Conservation (phyloP, 139 green algal genomes). For the Coccomyxa sp. region DNA sequence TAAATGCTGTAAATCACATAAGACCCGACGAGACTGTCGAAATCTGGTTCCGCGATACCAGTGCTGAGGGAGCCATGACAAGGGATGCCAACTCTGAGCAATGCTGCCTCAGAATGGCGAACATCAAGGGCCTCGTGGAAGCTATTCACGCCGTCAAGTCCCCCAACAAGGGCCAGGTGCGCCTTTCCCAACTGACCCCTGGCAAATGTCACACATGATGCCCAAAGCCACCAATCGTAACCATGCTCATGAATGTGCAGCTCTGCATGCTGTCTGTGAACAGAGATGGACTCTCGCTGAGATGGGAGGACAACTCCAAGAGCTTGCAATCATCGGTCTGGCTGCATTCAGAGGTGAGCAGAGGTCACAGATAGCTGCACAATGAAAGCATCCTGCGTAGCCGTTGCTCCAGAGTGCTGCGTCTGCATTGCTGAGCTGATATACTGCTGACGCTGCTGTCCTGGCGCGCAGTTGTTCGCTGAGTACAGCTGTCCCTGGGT, state of each 20-base stretch:
- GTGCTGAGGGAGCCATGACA: too few species aligned
- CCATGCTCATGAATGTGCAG: too few species aligned
- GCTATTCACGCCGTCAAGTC: background rate
- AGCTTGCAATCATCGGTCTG: background rate
- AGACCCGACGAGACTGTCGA: too few species aligned
- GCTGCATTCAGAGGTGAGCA: background rate
- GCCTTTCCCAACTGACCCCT: too few species aligned
- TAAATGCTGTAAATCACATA: too few species aligned
- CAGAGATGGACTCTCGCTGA: background rate
- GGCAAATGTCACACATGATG: too few species aligned
- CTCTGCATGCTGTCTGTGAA: background rate
- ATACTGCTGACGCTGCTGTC: background rate
- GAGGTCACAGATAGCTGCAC: background rate
- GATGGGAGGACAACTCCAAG: background rate
- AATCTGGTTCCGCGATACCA: too few species aligned
- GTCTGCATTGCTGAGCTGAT: background rate
- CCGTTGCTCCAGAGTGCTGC: background rate
- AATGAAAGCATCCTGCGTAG: background rate
- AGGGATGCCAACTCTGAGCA: too few species aligned
- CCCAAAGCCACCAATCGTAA: too few species aligned
- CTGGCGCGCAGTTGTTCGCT: background rate
- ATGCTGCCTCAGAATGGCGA: background rate
- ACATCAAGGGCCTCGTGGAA: background rate
- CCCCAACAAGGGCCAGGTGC: background rate
- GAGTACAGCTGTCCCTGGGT: background rate